Percentiles rank a stretch among this genome's conserved stretches.
phyloP scores from a whole-genome alignment of 306 rosid species.

The Dryas octopetala region DNA sequence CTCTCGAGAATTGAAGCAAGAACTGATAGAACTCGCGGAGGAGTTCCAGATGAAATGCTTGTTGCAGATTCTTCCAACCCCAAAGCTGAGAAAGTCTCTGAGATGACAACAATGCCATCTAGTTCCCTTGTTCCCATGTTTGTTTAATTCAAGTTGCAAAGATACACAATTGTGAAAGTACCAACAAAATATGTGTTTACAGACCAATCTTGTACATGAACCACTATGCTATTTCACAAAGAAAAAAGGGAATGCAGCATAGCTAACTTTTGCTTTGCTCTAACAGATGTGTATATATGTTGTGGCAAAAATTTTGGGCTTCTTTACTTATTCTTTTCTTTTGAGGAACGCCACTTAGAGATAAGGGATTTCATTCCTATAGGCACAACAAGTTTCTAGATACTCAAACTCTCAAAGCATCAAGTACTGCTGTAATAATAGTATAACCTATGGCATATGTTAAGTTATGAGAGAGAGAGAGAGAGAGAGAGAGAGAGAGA shows the following conservation, averaged over 20 bases:
- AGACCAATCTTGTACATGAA: not conserved
- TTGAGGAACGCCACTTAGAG: too few species aligned
- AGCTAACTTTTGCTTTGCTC: not conserved
- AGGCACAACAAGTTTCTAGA: too few species aligned
- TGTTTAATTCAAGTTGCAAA: conserved; percentile 10
- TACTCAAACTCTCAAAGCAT: too few species aligned
- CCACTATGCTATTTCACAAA: too few species aligned
- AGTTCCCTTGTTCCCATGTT: conserved; percentile 27
- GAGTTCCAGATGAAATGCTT: not conserved
- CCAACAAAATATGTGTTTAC: not conserved
- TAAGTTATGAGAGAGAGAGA: too few species aligned
- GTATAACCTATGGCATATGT: not conserved
- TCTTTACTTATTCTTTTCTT: too few species aligned
- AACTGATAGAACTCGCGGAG: conserved; percentile 36
- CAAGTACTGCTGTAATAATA: not conserved
- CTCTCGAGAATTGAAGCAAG: conserved; percentile 44
- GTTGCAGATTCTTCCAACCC: conserved; percentile 29
- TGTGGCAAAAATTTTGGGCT: not conserved
- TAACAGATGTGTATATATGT: too few species aligned
- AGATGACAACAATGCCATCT: conserved; percentile 8
- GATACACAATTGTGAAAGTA: not conserved
- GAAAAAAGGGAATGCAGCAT: not conserved
- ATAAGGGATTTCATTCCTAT: too few species aligned
- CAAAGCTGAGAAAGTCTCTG: conserved; percentile 28
- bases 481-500: too few species aligned